These are phyloP conservation scores for Phytophthora europaea DNA, from an alignment of 352 stramenopile genomes.

Conservation along the genomic window DNA sequence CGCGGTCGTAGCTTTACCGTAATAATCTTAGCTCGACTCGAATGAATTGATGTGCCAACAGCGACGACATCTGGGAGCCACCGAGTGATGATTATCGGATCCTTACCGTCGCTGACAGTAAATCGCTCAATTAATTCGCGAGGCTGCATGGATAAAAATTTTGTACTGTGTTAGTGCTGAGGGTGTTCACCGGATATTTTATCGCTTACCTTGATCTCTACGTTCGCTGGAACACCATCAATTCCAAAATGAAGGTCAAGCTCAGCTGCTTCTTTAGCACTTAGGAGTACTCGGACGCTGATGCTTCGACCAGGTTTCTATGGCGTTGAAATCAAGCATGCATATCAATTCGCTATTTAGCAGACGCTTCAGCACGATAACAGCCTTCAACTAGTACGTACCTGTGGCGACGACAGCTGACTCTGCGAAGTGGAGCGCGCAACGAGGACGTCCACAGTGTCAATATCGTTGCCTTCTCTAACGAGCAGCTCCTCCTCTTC, in stretches of 20 bases:
- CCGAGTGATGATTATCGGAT: slow-evolving; percentile 51
- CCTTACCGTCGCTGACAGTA: slow-evolving; percentile 43
- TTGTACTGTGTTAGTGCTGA: background rate
- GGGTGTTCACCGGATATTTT: background rate
- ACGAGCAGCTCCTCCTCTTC: slow-evolving; percentile 69
- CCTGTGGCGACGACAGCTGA: slow-evolving; percentile 27
- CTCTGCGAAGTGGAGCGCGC: slow-evolving; percentile 31
- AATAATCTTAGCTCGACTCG: slow-evolving; percentile 62
- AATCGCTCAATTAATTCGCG: slow-evolving; percentile 65
- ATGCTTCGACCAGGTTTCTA: slow-evolving; percentile 38
- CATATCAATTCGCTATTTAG: background rate
- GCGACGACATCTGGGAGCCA: slow-evolving; percentile 63
- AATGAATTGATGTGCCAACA: slow-evolving; percentile 63
- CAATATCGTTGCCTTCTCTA: slow-evolving; percentile 34
- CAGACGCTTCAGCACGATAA: background rate
- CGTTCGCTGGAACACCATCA: slow-evolving; percentile 67
- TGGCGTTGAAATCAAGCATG: background rate
- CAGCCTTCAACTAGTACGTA: slow-evolving; percentile 11
- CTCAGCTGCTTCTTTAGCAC: slow-evolving; percentile 63
- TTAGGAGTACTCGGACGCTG: slow-evolving; percentile 63
- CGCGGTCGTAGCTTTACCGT: slow-evolving; percentile 56
- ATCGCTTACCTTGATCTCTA: slow-evolving; percentile 66
- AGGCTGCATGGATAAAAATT: slow-evolving; percentile 32
- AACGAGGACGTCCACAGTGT: slow-evolving; percentile 25
- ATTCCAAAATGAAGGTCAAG: slow-evolving; percentile 74